A percentile compares a stretch with the other conserved stretches of the same genome.
These are phyloP conservation scores for Canna indica DNA, from an alignment of 176 grass and related monocot species.

Conservation along the genomic window DNA sequence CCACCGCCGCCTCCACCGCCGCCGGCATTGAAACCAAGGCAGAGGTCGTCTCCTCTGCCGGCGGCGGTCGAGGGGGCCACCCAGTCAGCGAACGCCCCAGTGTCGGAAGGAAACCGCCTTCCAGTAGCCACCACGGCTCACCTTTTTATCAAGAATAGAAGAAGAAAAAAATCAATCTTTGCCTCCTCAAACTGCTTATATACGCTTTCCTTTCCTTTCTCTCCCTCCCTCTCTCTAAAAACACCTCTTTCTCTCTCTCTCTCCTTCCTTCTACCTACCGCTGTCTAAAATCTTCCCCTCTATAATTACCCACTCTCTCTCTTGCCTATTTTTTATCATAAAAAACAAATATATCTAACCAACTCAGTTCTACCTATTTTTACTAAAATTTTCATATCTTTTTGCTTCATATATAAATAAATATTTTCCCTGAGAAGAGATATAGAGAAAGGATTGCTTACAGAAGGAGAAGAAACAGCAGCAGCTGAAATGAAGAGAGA, in stretches of 20 bases:
- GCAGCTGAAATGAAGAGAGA: too few species aligned
- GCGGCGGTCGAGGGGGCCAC: conserved; percentile 38
- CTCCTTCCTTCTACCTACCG: neutral
- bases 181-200: neutral
- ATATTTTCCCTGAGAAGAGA: neutral
- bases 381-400: neutral
- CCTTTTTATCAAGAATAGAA: conserved; percentile 2
- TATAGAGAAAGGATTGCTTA: neutral
- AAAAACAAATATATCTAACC: neutral
- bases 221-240: neutral
- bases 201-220: neutral
- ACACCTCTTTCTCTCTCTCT: neutral
- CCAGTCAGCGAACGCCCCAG: conserved; percentile 78
- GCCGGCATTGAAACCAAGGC: conserved; percentile 84
- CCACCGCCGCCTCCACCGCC: conserved; percentile 20
- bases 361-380: too few species aligned
- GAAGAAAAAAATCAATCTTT: neutral
- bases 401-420: neutral
- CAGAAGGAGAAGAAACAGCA: neutral
- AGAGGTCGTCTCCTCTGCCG: conserved; percentile 60
- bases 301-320: neutral
- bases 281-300: conserved; percentile 11
- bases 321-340: neutral
- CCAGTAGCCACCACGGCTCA: conserved; percentile 86
- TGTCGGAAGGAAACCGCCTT: conserved; percentile 62